These are phyloP conservation scores for Cercospora sp. DNA, from an alignment of 2,329 filamentous ascomycete genomes.

Conservation along the genomic window DNA sequence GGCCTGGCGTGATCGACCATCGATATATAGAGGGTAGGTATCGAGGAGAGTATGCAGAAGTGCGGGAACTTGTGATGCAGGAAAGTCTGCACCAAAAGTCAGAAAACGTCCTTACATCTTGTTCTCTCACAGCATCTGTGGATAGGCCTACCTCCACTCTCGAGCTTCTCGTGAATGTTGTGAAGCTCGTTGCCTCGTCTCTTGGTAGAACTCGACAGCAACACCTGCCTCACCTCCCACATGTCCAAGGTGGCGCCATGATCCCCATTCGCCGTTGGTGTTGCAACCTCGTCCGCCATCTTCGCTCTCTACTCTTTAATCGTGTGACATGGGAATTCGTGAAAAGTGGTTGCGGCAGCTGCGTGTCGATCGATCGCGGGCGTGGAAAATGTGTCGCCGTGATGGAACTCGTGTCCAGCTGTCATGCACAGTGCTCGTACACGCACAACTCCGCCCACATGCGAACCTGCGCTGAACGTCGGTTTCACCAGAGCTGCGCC, in stretches of 20 bases:
- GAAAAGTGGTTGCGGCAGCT: not conserved
- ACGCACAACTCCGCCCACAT: not conserved
- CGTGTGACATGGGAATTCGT: conserved; percentile 1
- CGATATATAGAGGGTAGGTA: conserved; percentile 84
- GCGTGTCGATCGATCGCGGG: not conserved
- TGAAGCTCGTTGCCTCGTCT: conserved; percentile 49
- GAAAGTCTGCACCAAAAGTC: conserved; percentile 24
- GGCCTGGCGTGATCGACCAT: conserved; percentile 78
- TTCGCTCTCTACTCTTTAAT: conserved; percentile 11
- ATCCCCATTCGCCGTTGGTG: not conserved
- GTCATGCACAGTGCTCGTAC: not conserved
- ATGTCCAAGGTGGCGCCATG: conserved; percentile 26
- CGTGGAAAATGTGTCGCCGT: not conserved
- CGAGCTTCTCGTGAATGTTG: conserved; percentile 46
- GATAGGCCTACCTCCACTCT: conserved; percentile 44
- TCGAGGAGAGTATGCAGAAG: conserved; percentile 73
- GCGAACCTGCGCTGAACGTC: not conserved
- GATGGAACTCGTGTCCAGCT: not conserved
- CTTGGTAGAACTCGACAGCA: conserved; percentile 53
- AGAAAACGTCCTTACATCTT: conserved; percentile 16
- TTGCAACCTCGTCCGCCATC: conserved; percentile 19
- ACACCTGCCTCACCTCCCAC: conserved; percentile 39
- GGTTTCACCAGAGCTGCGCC: conserved; percentile 23
- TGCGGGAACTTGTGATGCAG: conserved; percentile 30
- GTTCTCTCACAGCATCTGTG: conserved; percentile 1